phyloP scores from a whole-genome alignment of 164 flowering plant species.

The Vitis riparia region DNA sequence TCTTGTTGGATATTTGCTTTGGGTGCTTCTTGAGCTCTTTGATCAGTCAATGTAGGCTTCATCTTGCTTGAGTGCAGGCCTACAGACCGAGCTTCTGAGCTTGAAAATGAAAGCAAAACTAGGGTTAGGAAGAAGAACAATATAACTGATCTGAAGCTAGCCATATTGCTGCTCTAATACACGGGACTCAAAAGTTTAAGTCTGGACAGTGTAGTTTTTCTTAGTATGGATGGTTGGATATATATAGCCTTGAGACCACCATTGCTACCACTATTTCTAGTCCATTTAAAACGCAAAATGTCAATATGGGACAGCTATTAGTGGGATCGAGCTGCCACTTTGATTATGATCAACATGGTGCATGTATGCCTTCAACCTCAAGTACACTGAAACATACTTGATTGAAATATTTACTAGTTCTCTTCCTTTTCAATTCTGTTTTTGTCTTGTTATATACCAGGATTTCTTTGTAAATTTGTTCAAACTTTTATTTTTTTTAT shows the following conservation, averaged over 20 bases:
- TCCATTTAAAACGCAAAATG: neutral
- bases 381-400: too few species aligned
- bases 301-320: neutral
- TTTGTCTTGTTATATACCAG: too few species aligned
- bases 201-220: slow-evolving; percentile 2
- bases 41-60: slow-evolving; percentile 7
- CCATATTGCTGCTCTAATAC: slow-evolving; percentile 18
- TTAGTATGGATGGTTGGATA: neutral
- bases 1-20: slow-evolving; percentile 10
- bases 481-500: too few species aligned
- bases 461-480: too few species aligned
- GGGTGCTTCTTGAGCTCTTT: slow-evolving; percentile 8
- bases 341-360: too few species aligned
- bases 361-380: too few species aligned
- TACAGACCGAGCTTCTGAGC: slow-evolving; percentile 12
- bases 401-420: too few species aligned
- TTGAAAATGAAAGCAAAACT: slow-evolving; percentile 7
- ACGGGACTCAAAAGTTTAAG: neutral
- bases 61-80: neutral
- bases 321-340: too few species aligned
- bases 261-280: neutral
- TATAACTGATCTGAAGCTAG: slow-evolving; percentile 10
- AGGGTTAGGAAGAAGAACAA: slow-evolving; percentile 21
- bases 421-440: too few species aligned
- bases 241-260: neutral